Evolutionary conservation across 257 asterid species (phyloP).

Genomic region (Ilex aquifolium): DNA sequence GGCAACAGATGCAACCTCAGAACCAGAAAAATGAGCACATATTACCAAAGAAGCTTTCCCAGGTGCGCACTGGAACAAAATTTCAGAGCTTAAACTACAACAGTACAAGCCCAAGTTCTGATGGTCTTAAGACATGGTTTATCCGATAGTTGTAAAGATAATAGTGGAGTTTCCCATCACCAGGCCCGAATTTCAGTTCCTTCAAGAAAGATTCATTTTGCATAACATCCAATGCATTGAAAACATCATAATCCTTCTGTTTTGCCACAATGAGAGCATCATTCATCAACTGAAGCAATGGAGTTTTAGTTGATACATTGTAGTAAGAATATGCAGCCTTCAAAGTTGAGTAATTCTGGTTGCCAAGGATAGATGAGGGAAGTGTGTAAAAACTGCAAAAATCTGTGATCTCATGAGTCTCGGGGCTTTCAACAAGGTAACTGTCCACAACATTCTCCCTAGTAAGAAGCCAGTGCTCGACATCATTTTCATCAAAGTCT

Average conservation of each 20-base stretch:
- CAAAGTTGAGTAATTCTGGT: neutral
- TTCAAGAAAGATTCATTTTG: neutral
- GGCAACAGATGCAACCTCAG: too few relatives aligned
- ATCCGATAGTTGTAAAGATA: neutral
- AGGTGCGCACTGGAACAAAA: too few relatives aligned
- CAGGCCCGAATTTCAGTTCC: conserved; percentile 2
- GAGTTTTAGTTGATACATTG: conserved; percentile 1
- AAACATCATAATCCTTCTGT: conserved; percentile 2
- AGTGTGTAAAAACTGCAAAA: conserved; percentile 2
- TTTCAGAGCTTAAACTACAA: neutral
- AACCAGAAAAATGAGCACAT: too few relatives aligned
- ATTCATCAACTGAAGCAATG: conserved; percentile 2
- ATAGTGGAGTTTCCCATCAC: conserved; percentile 3
- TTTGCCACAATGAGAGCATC: conserved; percentile 3
- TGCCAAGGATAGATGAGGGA: conserved; percentile 2
- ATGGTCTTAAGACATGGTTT: neutral
- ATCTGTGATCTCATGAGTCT: conserved; percentile 1
- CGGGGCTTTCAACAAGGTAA: neutral
- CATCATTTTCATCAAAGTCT: conserved; percentile 1
- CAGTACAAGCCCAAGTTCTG: conserved; percentile 1
- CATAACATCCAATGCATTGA: conserved; percentile 2
- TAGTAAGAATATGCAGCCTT: conserved; percentile 3
- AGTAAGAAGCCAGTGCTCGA: neutral
- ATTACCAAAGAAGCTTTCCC: too few relatives aligned
- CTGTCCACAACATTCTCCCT: conserved; percentile 3